Base-by-base conservation (phyloP, 2,329 filamentous ascomycete genomes). In the Calonectria henricotiae region DNA sequence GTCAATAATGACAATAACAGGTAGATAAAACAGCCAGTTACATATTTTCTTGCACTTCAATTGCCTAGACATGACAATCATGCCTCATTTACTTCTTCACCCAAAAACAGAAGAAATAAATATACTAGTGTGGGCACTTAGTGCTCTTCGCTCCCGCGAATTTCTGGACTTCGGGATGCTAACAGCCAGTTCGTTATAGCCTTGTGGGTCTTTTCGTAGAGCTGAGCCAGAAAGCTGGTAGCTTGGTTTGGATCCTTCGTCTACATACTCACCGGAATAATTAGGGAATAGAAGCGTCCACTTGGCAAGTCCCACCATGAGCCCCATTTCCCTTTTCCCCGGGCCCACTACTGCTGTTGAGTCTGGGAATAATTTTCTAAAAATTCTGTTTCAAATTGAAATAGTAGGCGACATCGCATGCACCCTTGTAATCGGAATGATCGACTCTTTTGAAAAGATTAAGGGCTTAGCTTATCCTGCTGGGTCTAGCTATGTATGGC, bases 131-230 rank as follows among this genome's bases (percentile, higher is more conserved):
- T 9, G 8, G 17, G 7, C 13, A 13, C 20, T 15, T 32, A 6
- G 4, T 49, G 35, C 37, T 12, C 12, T n/a, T 54, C 30, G 9
- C 9, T 8, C 41, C 30, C 3, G 49, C 20, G 30, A 3, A n/a
- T 17, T 4, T 20, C 23, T 15, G n/a, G n/a, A 23, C 30, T 11
- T 37, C 46, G 15, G 25, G n/a, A n/a, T 4, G 30, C 49, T 17
- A 15, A 35, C 17, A 37, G 13, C 7, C 30, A 4, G 7, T 37
- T 37, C 11, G 3, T n/a, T 37, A 13, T 35, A 54, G 49, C 49
- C 49, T 55, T 55, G 49, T 55, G 49, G 49, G 49, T 30, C 49
- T 17, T 17, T 20, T 35, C 49, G n/a, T 23, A 35, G 20, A 35
- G 27, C 17, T 20, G 49, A 20, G 9, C 49, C 49, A 37, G 3